phyloP scores from a whole-genome alignment of 495 filamentous ascomycete species.

The Aspergillus campestris region DNA sequence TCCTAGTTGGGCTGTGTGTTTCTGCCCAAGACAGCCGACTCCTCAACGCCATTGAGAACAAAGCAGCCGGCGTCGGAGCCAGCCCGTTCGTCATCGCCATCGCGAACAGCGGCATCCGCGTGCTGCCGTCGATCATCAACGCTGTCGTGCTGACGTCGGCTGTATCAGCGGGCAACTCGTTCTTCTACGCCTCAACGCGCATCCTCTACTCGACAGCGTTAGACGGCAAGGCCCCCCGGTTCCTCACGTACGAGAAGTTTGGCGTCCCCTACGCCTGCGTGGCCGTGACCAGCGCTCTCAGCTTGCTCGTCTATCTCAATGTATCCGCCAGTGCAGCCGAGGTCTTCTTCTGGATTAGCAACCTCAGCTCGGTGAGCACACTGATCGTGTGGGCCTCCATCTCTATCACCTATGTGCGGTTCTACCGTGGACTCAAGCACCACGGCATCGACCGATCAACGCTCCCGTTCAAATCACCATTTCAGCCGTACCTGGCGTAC shows the following conservation, averaged over 20 bases:
- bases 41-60: slow-evolving; percentile 10
- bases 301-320: slow-evolving; percentile 24
- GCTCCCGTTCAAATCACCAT: slow-evolving; percentile 39
- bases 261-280: slow-evolving; percentile 36
- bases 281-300: slow-evolving; percentile 13
- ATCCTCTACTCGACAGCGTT: slow-evolving; percentile 62
- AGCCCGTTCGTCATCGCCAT: slow-evolving; percentile 41
- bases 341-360: slow-evolving; percentile 45
- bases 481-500: slow-evolving; percentile 46
- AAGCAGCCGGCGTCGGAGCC: neutral
- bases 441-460: slow-evolving; percentile 37
- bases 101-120: slow-evolving; percentile 49
- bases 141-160: slow-evolving; percentile 59
- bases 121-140: slow-evolving; percentile 66
- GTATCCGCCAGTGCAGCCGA: slow-evolving; percentile 18
- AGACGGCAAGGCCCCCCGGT: slow-evolving; percentile 53
- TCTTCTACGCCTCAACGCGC: slow-evolving; percentile 63
- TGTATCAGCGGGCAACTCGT: slow-evolving; percentile 59
- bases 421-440: slow-evolving; percentile 38
- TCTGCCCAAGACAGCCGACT: neutral
- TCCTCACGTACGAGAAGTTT: slow-evolving; percentile 38
- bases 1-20: slow-evolving; percentile 44
- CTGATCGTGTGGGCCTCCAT: slow-evolving; percentile 50
- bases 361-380: slow-evolving; percentile 42
- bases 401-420: slow-evolving; percentile 46